Base-by-base conservation (phyloP, 768 basidiomycete genomes). In the Mycena metata region DNA sequence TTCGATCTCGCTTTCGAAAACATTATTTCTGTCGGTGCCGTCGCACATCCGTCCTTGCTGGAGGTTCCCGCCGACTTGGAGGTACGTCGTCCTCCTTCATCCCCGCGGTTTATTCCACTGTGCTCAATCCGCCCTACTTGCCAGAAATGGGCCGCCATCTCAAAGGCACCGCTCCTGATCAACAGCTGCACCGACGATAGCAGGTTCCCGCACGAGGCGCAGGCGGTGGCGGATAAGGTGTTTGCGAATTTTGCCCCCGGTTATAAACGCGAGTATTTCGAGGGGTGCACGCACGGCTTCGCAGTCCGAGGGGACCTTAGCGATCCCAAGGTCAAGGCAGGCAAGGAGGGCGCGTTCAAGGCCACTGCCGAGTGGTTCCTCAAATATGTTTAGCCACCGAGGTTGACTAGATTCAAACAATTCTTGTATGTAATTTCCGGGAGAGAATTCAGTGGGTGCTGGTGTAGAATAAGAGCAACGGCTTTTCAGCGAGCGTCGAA, bases 11-110 rank as follows among this genome's bases (percentile, higher is more conserved):
- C 78, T 30, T 70, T 77, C 56, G 74, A 77, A 46, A 70, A 75
- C 47, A 26, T 64, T 16, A 72, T 76, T 70, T 16, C 70, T 10
- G 72, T 72, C 46, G 72, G 62, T 11, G 73, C 75, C 13, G 66
- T 73, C 58, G 66, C 76, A 6, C 80, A 81, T 71, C 80, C 80
- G 3, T 80, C 79, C 13, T 73, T 78, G 46, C 75, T 81, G 50
- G 30, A 79, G 45, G 62, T 78, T 39, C 79, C 80, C 19, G 68
- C 49, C 17, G 79, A 80, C 67, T 72, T 80, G 55, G 73, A 80
- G 61, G 72, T 63, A 35, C 23, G 60, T 49, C 3, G 2, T 39
- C 16, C 13, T n/a, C n/a, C n/a, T n/a, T n/a, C n/a, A n/a, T n/a
- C n/a, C 5, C 13, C 52, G 9, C 41, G n/a, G 3, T 30, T 30